Percentiles rank a stretch among this genome's conserved stretches.
These are phyloP conservation scores for Penicillium coffeae DNA, from an alignment of 495 filamentous ascomycete species.

Conservation along the genomic window DNA sequence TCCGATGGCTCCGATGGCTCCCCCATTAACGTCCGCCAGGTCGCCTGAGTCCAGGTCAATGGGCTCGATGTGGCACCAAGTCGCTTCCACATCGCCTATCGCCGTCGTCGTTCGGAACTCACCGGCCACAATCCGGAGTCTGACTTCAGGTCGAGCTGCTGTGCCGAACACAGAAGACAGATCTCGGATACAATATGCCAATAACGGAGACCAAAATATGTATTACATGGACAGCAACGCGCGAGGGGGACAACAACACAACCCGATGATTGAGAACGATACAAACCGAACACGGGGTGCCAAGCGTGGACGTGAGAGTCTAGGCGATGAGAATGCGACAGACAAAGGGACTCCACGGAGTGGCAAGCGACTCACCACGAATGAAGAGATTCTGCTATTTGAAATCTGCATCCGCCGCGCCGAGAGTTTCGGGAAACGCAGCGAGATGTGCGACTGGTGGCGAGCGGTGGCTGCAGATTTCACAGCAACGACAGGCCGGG, in stretches of 20 bases:
- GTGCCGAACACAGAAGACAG: not conserved
- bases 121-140: not conserved
- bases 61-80: not conserved
- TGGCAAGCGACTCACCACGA: conserved; percentile 41
- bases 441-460: conserved; percentile 49
- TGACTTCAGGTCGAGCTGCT: not conserved
- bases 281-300: conserved; percentile 5
- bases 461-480: conserved; percentile 40
- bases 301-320: conserved; percentile 11
- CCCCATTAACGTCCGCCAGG: not conserved
- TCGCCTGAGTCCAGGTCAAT: not conserved
- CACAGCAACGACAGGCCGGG: conserved; percentile 34
- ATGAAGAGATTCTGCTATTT: conserved; percentile 42
- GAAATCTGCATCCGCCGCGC: conserved; percentile 42
- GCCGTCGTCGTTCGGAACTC: not conserved
- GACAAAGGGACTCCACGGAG: conserved; percentile 30
- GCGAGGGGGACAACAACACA: not conserved
- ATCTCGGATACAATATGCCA: not conserved
- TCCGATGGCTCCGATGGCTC: not conserved
- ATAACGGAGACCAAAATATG: not conserved
- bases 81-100: not conserved
- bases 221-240: not conserved
- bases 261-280: not conserved
- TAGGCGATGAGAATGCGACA: conserved; percentile 9
- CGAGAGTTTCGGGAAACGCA: conserved; percentile 39